phyloP scores from a whole-genome alignment of 129 eudicot genomes.

The Centrapalus pauciflorus region DNA sequence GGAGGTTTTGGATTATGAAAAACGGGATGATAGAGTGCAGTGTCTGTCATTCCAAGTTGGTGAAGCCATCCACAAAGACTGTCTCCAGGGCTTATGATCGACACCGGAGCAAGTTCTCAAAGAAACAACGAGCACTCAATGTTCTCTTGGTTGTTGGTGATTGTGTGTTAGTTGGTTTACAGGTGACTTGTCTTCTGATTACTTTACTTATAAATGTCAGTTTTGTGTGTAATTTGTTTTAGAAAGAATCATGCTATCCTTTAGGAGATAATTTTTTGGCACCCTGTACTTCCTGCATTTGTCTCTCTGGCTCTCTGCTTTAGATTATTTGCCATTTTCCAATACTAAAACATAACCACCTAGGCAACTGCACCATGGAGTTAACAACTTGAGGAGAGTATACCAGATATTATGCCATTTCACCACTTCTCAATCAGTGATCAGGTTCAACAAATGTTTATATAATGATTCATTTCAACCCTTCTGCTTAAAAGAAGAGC shows the following conservation, averaged over 20 bases:
- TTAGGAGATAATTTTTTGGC: not conserved
- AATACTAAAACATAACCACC: not conserved
- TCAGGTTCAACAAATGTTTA: no score
- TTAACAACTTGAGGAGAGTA: no score
- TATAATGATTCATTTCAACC: no score
- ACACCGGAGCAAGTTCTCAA: constrained; percentile 47
- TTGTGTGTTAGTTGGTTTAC: constrained; percentile 66
- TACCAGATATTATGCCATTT: no score
- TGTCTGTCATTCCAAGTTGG: constrained; percentile 68
- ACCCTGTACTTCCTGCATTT: not conserved
- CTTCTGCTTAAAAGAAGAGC: no score
- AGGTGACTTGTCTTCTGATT: constrained; percentile 37
- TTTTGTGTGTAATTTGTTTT: not conserved
- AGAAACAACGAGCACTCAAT: constrained; percentile 59
- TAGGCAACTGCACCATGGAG: not conserved
- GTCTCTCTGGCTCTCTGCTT: not conserved
- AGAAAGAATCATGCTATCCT: not conserved
- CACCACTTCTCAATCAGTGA: no score
- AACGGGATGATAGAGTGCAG: constrained; percentile 80
- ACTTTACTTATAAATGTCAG: not conserved
- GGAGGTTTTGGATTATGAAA: constrained; percentile 27
- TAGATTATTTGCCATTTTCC: not conserved
- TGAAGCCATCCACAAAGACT: constrained; percentile 38
- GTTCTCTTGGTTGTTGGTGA: constrained; percentile 66
- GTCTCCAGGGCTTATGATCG: constrained; percentile 68